These are phyloP conservation scores for Leccinum pellstonianum DNA, from an alignment of 768 basidiomycete genomes.

Conservation along the genomic window DNA sequence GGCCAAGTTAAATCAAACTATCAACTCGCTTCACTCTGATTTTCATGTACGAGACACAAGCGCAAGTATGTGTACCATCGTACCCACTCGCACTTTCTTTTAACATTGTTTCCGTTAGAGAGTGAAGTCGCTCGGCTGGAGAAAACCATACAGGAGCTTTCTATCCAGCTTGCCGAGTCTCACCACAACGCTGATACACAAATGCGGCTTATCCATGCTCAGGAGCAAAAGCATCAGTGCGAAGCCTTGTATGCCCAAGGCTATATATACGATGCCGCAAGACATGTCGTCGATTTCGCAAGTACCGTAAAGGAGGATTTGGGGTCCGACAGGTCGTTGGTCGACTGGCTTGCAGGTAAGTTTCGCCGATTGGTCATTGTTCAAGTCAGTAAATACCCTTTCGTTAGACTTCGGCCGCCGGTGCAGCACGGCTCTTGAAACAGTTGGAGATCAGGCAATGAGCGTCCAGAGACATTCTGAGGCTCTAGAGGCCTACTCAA, in stretches of 20 bases:
- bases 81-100: neutral
- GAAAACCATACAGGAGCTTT: neutral
- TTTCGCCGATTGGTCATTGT: neutral
- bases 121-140: neutral
- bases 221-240: constrained; percentile 10
- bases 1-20: neutral
- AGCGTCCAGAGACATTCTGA: neutral
- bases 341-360: constrained; percentile 11
- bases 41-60: neutral
- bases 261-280: neutral
- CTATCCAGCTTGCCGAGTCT: neutral
- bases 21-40: neutral
- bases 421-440: neutral
- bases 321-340: neutral
- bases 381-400: neutral
- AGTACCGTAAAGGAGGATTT: neutral
- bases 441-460: neutral
- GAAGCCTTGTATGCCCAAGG: constrained; percentile 3
- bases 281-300: neutral
- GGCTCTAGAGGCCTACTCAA: neutral
- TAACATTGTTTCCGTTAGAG: neutral
- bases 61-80: neutral
- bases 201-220: neutral
- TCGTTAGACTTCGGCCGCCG: constrained; percentile 4
- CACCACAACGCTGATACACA: neutral